These are phyloP conservation scores for Graphilbum ipis-grandicollis DNA, from an alignment of 2,329 filamentous ascomycete species.

Conservation along the genomic window DNA sequence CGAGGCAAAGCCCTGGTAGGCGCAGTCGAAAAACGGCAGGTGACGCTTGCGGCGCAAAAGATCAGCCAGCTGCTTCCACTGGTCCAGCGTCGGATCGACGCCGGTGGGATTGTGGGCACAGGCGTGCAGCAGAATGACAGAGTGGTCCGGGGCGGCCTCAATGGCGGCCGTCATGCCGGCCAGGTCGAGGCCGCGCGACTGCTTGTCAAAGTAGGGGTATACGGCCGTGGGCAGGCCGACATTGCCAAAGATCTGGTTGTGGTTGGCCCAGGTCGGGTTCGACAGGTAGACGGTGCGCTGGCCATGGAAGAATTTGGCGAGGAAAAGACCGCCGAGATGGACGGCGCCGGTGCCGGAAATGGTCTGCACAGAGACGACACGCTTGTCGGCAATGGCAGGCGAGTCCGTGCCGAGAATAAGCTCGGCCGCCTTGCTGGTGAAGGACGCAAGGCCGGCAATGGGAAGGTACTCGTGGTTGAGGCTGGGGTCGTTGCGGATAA, in stretches of 20 bases:
- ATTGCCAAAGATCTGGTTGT: constrained; percentile 96
- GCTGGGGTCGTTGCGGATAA: constrained; percentile 72
- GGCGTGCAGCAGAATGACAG: constrained; percentile 80
- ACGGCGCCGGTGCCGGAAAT: constrained; percentile 95
- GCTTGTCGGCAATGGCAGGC: constrained; percentile 68
- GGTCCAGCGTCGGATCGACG: constrained; percentile 81
- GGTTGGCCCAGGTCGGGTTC: constrained; percentile 94
- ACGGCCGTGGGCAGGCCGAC: constrained; percentile 59
- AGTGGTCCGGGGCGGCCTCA: constrained; percentile 53
- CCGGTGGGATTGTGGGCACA: constrained; percentile 98
- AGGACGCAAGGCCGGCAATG: constrained; percentile 72
- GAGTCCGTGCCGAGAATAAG: constrained; percentile 70
- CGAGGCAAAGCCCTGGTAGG: constrained; percentile 95
- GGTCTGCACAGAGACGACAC: constrained; percentile 69
- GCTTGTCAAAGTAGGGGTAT: constrained; percentile 87
- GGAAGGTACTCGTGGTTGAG: constrained; percentile 98
- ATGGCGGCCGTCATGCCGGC: constrained; percentile 68
- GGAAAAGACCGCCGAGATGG: constrained; percentile 85
- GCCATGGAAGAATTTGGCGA: constrained; percentile 72
- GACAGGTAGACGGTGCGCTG: constrained; percentile 74
- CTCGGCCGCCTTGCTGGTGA: constrained; percentile 81
- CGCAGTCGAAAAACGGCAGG: constrained; percentile 97
- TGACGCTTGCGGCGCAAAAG: constrained; percentile 63
- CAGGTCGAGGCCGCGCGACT: constrained; percentile 84
- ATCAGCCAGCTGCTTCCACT: constrained; percentile 80